Conservation (phyloP, 2,329 filamentous ascomycete species). For the Aquanectria penicillioides region DNA sequence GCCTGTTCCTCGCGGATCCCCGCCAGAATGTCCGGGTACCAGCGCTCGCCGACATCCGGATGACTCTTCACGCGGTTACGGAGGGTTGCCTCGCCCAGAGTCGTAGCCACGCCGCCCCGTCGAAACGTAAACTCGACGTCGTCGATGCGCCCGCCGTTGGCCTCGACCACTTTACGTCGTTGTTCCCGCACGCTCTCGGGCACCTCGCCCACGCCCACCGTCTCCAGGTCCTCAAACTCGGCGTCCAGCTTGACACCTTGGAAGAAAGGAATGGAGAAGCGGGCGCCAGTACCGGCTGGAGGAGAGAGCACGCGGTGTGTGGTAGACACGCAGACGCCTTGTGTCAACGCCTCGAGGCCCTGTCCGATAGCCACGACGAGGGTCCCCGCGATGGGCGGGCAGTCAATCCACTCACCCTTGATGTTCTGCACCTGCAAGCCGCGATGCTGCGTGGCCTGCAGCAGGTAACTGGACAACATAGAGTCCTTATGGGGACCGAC, state of each 20-base stretch:
- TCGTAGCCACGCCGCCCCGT: slow-evolving; percentile 71
- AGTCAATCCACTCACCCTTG: slow-evolving; percentile 82
- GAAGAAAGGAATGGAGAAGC: slow-evolving; percentile 88
- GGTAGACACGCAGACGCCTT: slow-evolving; percentile 82
- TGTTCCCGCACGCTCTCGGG: slow-evolving; percentile 72
- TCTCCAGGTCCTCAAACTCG: slow-evolving; percentile 79
- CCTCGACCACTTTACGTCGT: slow-evolving; percentile 66
- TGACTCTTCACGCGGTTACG: slow-evolving; percentile 88
- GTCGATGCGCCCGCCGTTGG: slow-evolving; percentile 68
- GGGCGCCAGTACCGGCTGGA: slow-evolving; percentile 71
- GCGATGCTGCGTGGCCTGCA: slow-evolving; percentile 80
- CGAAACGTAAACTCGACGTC: slow-evolving; percentile 91
- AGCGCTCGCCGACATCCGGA: slow-evolving; percentile 85
- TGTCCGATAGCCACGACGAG: slow-evolving; percentile 90
- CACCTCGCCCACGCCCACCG: slow-evolving; percentile 63
- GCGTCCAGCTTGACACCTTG: slow-evolving; percentile 85
- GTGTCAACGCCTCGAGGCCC: slow-evolving; percentile 85
- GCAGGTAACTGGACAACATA: slow-evolving; percentile 83
- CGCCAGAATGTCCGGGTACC: slow-evolving; percentile 73
- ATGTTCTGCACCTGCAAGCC: slow-evolving; percentile 88
- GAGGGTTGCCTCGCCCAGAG: slow-evolving; percentile 83
- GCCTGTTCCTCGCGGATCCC: slow-evolving; percentile 69
- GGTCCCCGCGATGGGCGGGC: slow-evolving; percentile 78
- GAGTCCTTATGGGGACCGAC: slow-evolving; percentile 87
- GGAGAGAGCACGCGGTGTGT: slow-evolving; percentile 87